phyloP scores from a whole-genome alignment of 1,284 basidiomycete species.

The Wolfiporia cocos region DNA sequence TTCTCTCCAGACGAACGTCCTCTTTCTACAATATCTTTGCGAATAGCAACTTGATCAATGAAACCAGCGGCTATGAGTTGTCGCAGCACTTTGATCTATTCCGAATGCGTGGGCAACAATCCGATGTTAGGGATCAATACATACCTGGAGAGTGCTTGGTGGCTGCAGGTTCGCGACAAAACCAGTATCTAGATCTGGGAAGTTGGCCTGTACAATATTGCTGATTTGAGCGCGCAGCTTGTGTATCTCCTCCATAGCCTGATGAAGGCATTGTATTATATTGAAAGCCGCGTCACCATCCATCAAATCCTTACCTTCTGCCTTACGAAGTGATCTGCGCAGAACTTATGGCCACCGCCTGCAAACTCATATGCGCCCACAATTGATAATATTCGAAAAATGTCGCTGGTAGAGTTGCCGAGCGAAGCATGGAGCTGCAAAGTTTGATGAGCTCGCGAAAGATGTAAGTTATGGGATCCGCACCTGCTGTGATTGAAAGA shows the following conservation, averaged over 20 bases:
- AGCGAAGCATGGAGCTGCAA: slow-evolving; percentile 71
- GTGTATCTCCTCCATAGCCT: slow-evolving; percentile 99
- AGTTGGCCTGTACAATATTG: slow-evolving; percentile 72
- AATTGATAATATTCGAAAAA: slow-evolving; percentile 85
- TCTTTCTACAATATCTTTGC: slow-evolving; percentile 77
- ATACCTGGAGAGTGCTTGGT: slow-evolving; percentile 71
- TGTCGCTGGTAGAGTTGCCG: slow-evolving; percentile 83
- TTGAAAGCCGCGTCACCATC: background rate
- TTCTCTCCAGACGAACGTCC: slow-evolving; percentile 55
- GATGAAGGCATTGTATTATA: slow-evolving; percentile 1
- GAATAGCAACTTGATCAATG: slow-evolving; percentile 93
- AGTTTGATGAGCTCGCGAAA: background rate
- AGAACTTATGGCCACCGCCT: slow-evolving; percentile 77
- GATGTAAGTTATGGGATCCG: slow-evolving; percentile 11
- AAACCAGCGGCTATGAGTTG: slow-evolving; percentile 89
- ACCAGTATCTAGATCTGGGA: slow-evolving; percentile 52
- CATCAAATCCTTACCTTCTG: slow-evolving; percentile 57
- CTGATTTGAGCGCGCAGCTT: slow-evolving; percentile 92
- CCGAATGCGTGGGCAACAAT: slow-evolving; percentile 3
- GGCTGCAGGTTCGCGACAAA: slow-evolving; percentile 62
- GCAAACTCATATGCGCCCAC: slow-evolving; percentile 96
- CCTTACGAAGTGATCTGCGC: slow-evolving; percentile 86
- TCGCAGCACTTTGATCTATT: slow-evolving; percentile 82
- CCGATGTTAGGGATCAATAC: slow-evolving; percentile 10
- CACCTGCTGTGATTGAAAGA: slow-evolving; percentile 78